A percentile compares a stretch with the other conserved stretches of the same genome.
Evolutionary conservation across 768 basidiomycete genomes (phyloP).

Genomic region (Phlegmacium glaucopus): DNA sequence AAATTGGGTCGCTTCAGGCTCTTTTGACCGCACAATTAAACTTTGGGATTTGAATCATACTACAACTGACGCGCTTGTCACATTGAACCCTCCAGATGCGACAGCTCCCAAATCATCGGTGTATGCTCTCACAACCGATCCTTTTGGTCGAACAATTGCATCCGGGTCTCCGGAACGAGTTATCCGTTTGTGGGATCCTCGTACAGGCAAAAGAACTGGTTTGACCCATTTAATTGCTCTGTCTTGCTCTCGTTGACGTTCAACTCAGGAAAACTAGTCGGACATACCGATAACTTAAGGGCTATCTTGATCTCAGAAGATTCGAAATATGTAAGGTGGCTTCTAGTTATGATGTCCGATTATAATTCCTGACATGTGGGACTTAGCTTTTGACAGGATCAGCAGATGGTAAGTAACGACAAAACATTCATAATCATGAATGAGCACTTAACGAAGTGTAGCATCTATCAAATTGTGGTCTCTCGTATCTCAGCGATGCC

Average conservation of each 20-base stretch:
- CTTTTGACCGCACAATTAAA: constrained; percentile 91
- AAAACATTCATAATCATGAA: background rate
- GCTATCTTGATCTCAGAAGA: constrained; percentile 88
- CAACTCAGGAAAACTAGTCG: constrained; percentile 72
- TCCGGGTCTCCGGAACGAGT: constrained; percentile 92
- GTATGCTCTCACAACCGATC: constrained; percentile 79
- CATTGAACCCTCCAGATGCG: constrained; percentile 65
- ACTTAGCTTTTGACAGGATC: constrained; percentile 78
- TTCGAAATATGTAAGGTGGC: constrained; percentile 71
- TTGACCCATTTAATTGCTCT: background rate
- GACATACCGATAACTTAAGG: constrained; percentile 96
- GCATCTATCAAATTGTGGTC: constrained; percentile 96
- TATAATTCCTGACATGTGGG: constrained; percentile 8
- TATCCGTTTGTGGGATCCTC: constrained; percentile 90
- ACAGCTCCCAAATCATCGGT: constrained; percentile 65
- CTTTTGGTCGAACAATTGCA: constrained; percentile 76
- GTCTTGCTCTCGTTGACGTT: background rate
- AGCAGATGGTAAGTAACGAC: constrained; percentile 53
- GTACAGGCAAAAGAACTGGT: constrained; percentile 72
- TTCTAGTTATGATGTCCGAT: constrained; percentile 9
- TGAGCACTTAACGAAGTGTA: constrained; percentile 12
- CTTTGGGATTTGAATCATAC: constrained; percentile 80
- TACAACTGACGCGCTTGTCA: constrained; percentile 52
- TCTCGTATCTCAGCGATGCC: constrained; percentile 77
- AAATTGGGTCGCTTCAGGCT: constrained; percentile 89